These are phyloP conservation scores for Podospora anserina DNA, from an alignment of 495 filamentous ascomycete genomes.

Conservation along the genomic window DNA sequence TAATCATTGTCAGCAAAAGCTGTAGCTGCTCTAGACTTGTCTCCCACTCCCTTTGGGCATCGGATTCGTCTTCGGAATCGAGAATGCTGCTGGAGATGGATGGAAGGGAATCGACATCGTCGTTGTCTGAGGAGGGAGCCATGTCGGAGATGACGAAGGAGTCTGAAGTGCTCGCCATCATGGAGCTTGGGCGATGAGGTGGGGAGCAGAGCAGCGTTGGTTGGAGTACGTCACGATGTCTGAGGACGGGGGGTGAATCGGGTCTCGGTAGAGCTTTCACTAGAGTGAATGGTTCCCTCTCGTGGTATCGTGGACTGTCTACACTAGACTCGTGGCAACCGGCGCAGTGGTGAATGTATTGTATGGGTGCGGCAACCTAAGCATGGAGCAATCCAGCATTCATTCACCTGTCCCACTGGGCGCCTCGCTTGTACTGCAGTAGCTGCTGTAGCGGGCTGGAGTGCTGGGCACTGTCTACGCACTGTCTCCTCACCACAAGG, in stretches of 20 bases:
- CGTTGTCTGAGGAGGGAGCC: conserved; percentile 44
- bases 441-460: not conserved
- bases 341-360: not conserved
- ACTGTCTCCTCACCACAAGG: not conserved
- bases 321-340: not conserved
- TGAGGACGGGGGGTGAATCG: not conserved
- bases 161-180: conserved; percentile 36
- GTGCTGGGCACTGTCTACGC: not conserved
- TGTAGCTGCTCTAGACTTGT: conserved; percentile 90
- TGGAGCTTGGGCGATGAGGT: not conserved
- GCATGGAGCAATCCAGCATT: not conserved
- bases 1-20: conserved; percentile 84
- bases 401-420: not conserved
- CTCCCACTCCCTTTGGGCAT: conserved; percentile 92
- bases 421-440: too few species aligned
- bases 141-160: conserved; percentile 46
- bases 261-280: not conserved
- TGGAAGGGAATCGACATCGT: conserved; percentile 70
- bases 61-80: conserved; percentile 58
- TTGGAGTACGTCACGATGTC: not conserved
- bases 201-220: not conserved
- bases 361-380: too few species aligned
- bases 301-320: not conserved
- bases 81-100: conserved; percentile 64
- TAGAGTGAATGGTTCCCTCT: not conserved